Conservation (phyloP, 2,329 filamentous ascomycete species). For the Colletotrichum higginsianum region DNA sequence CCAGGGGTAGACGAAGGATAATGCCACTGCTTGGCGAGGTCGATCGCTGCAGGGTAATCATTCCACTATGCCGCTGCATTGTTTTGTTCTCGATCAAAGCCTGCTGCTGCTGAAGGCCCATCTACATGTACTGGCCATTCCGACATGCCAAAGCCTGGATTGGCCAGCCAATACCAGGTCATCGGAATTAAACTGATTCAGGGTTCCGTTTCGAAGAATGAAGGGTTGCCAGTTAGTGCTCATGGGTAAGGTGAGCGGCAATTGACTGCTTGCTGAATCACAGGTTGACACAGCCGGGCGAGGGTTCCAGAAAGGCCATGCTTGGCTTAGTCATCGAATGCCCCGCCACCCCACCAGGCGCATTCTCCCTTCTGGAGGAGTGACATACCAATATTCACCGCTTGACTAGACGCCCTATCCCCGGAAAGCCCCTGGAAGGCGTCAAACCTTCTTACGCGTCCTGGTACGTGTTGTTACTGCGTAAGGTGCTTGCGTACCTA, state of each 20-base stretch:
- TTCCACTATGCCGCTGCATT: conserved; percentile 17
- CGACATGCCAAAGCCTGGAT: background rate
- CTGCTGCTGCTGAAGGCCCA: background rate
- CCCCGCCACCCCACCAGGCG: conserved; percentile 33
- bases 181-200: conserved; percentile 26
- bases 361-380: conserved; percentile 1
- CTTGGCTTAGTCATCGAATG: conserved; percentile 22
- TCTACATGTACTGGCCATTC: conserved; percentile 11
- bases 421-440: conserved; percentile 12
- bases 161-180: conserved; percentile 10
- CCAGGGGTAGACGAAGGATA: conserved; percentile 9
- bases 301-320: no score
- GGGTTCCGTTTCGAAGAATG: background rate
- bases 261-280: conserved; percentile 8
- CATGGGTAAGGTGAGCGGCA: conserved; percentile 35
- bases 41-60: conserved; percentile 38
- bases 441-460: conserved; percentile 37
- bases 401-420: conserved; percentile 1
- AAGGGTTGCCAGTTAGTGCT: conserved; percentile 2
- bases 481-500: background rate
- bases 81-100: conserved; percentile 17
- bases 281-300: background rate
- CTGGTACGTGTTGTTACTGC: conserved; percentile 34
- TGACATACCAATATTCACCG: conserved; percentile 16
- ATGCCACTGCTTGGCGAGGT: conserved; percentile 26